Conservation (phyloP, 148 eudicot genomes). For the Arbutus unedo region DNA sequence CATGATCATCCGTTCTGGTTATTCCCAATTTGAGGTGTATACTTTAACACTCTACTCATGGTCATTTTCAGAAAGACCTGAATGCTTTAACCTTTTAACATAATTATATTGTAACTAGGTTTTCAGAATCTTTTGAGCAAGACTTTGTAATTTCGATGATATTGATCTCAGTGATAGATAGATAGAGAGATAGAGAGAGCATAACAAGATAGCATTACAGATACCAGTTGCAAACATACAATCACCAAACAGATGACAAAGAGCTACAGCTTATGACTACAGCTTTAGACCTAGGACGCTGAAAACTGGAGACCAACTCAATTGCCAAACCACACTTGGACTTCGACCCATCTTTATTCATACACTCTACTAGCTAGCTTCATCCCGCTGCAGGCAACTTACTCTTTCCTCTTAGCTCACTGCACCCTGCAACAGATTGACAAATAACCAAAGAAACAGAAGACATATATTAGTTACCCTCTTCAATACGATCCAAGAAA, state of each 20-base stretch:
- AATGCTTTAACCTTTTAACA: not conserved
- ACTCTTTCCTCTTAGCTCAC: not conserved
- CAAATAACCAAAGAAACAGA: not conserved
- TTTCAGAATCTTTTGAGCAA: no score
- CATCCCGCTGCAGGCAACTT: no score
- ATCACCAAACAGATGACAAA: not conserved
- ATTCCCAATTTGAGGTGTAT: not conserved
- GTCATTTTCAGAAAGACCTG: not conserved
- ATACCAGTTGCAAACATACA: not conserved
- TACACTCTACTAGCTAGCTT: not conserved
- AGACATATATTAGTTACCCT: not conserved
- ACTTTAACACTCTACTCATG: not conserved
- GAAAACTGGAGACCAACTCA: constrained; percentile 4
- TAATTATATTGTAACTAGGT: no score
- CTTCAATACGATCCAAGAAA: not conserved
- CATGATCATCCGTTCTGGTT: not conserved
- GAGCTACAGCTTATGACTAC: not conserved
- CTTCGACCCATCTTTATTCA: constrained; percentile 1
- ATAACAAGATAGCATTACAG: not conserved
- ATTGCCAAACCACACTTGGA: not conserved
- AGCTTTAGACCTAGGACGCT: not conserved
- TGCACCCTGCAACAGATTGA: constrained; percentile 5
- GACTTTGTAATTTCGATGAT: no score
- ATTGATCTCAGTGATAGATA: not conserved
- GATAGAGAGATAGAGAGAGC: constrained; percentile 1